Percentiles rank a stretch among this genome's conserved stretches.
These are phyloP conservation scores for Fusarium kyushuense DNA, from an alignment of 2,329 filamentous ascomycete genomes.

Conservation along the genomic window DNA sequence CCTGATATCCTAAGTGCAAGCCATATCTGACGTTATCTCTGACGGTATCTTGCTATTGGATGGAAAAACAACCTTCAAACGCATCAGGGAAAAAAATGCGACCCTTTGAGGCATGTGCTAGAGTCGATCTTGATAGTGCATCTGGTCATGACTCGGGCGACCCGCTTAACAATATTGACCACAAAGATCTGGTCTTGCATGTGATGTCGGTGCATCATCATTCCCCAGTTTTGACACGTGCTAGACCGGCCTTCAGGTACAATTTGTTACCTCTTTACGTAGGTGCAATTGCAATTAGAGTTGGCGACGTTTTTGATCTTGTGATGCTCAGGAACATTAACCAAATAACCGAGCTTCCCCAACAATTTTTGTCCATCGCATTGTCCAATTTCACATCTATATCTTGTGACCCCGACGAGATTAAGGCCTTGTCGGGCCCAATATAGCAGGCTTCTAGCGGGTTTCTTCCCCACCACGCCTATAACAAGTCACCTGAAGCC, in stretches of 20 bases:
- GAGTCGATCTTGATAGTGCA: slow-evolving; percentile 38
- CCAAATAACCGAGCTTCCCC: not conserved
- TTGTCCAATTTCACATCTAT: slow-evolving; percentile 16
- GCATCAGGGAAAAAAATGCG: slow-evolving; percentile 31
- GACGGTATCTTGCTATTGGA: slow-evolving; percentile 25
- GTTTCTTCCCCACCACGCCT: slow-evolving; percentile 41
- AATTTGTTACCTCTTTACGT: not conserved
- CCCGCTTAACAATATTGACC: slow-evolving; percentile 34
- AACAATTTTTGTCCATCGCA: slow-evolving; percentile 8
- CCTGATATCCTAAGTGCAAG: not conserved
- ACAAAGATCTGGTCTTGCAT: slow-evolving; percentile 38
- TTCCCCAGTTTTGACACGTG: slow-evolving; percentile 48
- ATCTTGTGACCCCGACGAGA: slow-evolving; percentile 15
- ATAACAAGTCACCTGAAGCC: slow-evolving; percentile 35
- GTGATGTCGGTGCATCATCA: slow-evolving; percentile 42
- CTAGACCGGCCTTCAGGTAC: slow-evolving; percentile 40
- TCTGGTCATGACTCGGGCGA: slow-evolving; percentile 35
- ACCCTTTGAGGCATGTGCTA: slow-evolving; percentile 25
- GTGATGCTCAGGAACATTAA: slow-evolving; percentile 25
- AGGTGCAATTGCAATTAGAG: slow-evolving; percentile 10
- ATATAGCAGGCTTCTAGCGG: slow-evolving; percentile 40
- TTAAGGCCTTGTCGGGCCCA: slow-evolving; percentile 15
- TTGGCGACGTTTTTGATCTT: slow-evolving; percentile 30
- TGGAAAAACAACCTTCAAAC: slow-evolving; percentile 32
- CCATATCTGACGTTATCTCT: slow-evolving; percentile 23